These are phyloP conservation scores for Boletus insuetus DNA, from an alignment of 768 basidiomycete genomes.

Conservation along the genomic window DNA sequence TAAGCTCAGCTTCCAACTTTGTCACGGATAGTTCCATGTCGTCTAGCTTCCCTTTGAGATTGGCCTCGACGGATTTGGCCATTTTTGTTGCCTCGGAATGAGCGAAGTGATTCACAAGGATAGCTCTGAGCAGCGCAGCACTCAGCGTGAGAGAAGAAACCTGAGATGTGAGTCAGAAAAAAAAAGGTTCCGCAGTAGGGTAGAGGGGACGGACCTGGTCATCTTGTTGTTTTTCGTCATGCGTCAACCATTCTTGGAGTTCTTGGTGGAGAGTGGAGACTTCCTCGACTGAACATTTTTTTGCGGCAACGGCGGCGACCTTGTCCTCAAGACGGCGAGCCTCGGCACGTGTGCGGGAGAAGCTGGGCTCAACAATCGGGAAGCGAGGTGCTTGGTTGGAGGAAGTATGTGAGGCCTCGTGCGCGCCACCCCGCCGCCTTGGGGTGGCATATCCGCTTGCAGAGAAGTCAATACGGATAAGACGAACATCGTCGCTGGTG, in stretches of 20 bases:
- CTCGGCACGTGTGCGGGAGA: conserved; percentile 46
- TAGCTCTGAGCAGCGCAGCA: conserved; percentile 76
- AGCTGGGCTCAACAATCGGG: conserved; percentile 42
- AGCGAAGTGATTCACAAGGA: conserved; percentile 77
- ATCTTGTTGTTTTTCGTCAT: conserved; percentile 52
- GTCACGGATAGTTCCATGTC: conserved; percentile 55
- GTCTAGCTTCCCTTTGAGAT: conserved; percentile 63
- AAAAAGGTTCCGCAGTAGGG: conserved; percentile 6
- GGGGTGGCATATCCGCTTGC: conserved; percentile 70
- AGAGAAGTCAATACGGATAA: conserved; percentile 77
- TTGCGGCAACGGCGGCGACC: conserved; percentile 73
- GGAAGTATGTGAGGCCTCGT: conserved; percentile 43
- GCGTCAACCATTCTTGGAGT: conserved; percentile 70
- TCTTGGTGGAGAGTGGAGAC: conserved; percentile 75
- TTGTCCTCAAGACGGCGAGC: conserved; percentile 73
- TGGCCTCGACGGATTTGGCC: conserved; percentile 60
- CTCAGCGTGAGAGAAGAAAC: conserved; percentile 69
- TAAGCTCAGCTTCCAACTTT: conserved; percentile 68
- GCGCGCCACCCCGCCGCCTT: conserved; percentile 48
- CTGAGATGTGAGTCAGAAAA: conserved; percentile 33
- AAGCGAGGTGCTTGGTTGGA: conserved; percentile 45
- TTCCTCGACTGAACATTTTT: conserved; percentile 88
- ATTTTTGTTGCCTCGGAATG: conserved; percentile 74
- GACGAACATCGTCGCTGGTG: conserved; percentile 59
- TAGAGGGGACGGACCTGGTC: conserved; percentile 54